A percentile compares a stretch with the other conserved stretches of the same genome.
Evolutionary conservation across 352 stramenopile species (phyloP).

Genomic region (Phytopythium oedochilum): DNA sequence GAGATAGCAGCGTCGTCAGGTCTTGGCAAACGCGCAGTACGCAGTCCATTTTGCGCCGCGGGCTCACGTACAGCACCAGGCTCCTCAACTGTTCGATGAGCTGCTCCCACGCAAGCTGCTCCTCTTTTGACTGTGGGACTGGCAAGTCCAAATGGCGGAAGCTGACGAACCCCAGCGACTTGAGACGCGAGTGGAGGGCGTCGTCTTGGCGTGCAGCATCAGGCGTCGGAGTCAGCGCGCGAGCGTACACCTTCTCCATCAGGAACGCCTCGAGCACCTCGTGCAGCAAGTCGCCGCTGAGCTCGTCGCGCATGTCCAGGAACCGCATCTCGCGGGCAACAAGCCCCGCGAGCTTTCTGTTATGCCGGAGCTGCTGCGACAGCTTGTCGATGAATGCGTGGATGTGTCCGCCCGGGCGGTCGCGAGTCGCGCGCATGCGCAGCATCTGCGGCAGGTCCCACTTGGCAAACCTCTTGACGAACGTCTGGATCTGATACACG

Average conservation of each 20-base stretch:
- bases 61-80: conserved; percentile 47
- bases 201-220: conserved; percentile 45
- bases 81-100: conserved; percentile 41
- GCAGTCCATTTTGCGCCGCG: conserved; percentile 84
- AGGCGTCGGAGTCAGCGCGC: conserved; percentile 53
- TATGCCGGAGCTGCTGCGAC: conserved; percentile 51
- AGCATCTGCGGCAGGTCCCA: conserved; percentile 57
- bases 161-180: conserved; percentile 71
- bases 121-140: conserved; percentile 23
- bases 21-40: conserved; percentile 71
- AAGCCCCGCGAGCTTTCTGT: conserved; percentile 18
- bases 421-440: conserved; percentile 20
- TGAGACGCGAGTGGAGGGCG: conserved; percentile 53
- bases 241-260: conserved; percentile 86
- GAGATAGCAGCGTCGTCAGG: conserved; percentile 61
- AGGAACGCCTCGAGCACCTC: conserved; percentile 87
- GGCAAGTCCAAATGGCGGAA: conserved; percentile 87
- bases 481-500: conserved; percentile 78
- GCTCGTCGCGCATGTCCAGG: conserved; percentile 26
- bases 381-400: conserved; percentile 66
- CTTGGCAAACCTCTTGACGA: conserved; percentile 55
- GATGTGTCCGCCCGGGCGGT: conserved; percentile 47
- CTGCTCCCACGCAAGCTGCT: conserved; percentile 29
- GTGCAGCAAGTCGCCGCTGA: conserved; percentile 42
- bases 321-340: conserved; percentile 13